These are phyloP conservation scores for Acacia melanoxylon DNA, from an alignment of 306 rosid genomes.

Conservation along the genomic window DNA sequence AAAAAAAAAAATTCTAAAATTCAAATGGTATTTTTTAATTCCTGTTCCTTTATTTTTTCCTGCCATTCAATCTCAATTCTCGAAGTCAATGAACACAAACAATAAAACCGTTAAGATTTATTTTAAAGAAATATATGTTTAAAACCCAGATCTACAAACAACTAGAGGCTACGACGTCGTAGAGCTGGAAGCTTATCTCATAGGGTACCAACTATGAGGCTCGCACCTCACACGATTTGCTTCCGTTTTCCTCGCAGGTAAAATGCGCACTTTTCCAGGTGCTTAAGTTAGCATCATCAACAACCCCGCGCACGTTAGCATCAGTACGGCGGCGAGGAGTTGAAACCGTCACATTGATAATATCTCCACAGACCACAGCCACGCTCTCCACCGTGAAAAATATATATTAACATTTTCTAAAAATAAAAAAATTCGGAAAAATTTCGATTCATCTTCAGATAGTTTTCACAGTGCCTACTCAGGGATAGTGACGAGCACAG, in stretches of 20 bases:
- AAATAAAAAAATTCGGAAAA: not conserved
- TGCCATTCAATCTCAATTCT: not conserved
- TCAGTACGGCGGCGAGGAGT: not conserved
- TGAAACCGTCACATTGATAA: not conserved
- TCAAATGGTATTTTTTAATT: no score
- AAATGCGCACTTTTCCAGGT: not conserved
- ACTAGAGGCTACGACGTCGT: not conserved
- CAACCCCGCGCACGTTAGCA: slow-evolving; percentile 27
- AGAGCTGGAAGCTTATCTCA: not conserved
- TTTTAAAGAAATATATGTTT: not conserved
- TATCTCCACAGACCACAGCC: not conserved
- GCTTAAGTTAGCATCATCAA: not conserved
- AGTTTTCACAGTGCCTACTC: slow-evolving; percentile 44
- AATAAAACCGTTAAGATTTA: slow-evolving; percentile 1
- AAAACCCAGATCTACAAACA: not conserved
- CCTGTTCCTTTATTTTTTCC: no score
- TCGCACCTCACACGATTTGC: not conserved
- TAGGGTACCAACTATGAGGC: not conserved
- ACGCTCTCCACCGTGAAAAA: not conserved
- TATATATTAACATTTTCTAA: not conserved
- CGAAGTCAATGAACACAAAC: not conserved
- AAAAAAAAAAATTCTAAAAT: no score
- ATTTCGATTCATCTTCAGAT: slow-evolving; percentile 31
- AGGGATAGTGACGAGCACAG: slow-evolving; percentile 75
- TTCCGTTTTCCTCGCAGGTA: not conserved